These are phyloP conservation scores for Ilyonectria robusta DNA, from an alignment of 2,329 filamentous ascomycete genomes.

Conservation along the genomic window DNA sequence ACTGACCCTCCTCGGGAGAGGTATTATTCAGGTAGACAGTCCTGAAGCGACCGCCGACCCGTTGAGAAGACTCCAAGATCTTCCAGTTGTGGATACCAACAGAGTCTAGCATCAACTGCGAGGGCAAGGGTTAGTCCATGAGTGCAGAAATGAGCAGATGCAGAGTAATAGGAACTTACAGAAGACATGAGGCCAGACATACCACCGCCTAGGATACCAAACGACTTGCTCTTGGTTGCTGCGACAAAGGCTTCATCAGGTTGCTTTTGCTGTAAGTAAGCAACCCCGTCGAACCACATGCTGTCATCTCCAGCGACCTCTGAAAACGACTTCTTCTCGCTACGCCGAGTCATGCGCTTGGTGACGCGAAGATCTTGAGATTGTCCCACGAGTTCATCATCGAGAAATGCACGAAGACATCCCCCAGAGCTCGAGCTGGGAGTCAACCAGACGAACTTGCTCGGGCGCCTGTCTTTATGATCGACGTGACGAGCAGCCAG, in stretches of 20 bases:
- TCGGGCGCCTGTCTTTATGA: slow-evolving; percentile 31
- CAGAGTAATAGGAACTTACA: no score
- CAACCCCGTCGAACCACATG: slow-evolving; percentile 46
- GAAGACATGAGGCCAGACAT: slow-evolving; percentile 48
- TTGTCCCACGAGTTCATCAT: slow-evolving; percentile 35
- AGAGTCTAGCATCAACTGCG: slow-evolving; percentile 56
- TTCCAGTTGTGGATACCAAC: slow-evolving; percentile 62
- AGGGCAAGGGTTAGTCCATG: no score
- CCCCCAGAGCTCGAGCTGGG: slow-evolving; percentile 23
- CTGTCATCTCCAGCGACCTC: slow-evolving; percentile 1
- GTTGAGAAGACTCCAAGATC: slow-evolving; percentile 58
- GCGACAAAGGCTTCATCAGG: slow-evolving; percentile 41
- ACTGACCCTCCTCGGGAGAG: slow-evolving; percentile 35
- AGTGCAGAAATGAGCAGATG: neutral
- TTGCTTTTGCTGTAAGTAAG: slow-evolving; percentile 45
- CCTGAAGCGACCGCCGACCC: slow-evolving; percentile 59
- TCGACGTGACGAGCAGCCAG: slow-evolving; percentile 40
- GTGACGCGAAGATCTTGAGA: slow-evolving; percentile 36
- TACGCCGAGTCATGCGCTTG: slow-evolving; percentile 19
- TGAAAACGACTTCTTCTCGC: slow-evolving; percentile 29
- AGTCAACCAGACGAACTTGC: slow-evolving; percentile 43
- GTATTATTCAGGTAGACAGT: slow-evolving; percentile 59
- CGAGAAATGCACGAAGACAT: slow-evolving; percentile 42
- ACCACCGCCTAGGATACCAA: slow-evolving; percentile 55
- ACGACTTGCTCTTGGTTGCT: slow-evolving; percentile 40